Evolutionary conservation across 1,284 basidiomycete genomes (phyloP), one percentile per base, ranked within the genome.

Genomic region (Trichosporon ovoides): DNA sequence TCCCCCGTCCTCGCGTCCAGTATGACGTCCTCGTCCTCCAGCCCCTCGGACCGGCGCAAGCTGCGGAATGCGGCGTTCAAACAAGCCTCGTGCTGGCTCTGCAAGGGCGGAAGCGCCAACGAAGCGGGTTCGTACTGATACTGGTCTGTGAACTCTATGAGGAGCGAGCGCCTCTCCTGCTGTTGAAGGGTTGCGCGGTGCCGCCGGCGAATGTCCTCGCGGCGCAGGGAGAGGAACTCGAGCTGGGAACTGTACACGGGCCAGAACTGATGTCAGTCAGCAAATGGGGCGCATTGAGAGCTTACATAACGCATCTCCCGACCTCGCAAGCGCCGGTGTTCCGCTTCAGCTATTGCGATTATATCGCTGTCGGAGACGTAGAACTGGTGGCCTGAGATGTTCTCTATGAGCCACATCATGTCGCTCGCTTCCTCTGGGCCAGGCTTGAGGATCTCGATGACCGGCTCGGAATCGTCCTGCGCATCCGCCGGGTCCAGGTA

Each of bases 371-470:
- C 43, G 11, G 43, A 7, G 16, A 48, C 43, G 43, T 48, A 48
- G 43, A 48, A 48, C 22, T 48, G 43, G 43, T 48, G 43, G 4
- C 43, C 43, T 2, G 43, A 48, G 13, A 48, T 31, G 43, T 28
- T 48, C 43, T 48, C 43, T 7, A 48, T 16, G 24, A 48, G 43
- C 43, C 43, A 48, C 22, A 48, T 22, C 43, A 48, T 48, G 16
- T 48, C 40, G 22, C 22, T 11, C 24, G 5, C 16, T 3, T 28
- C 13, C 12, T 3, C 1, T 6, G 24, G 43, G 6, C 22, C 2
- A 6, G 43, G 43, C 28, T 48, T 48, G 22, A 48, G 28, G 43
- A 48, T 28, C 43, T 48, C 43, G 14, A 28, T 13, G 14, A 31
- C n/a, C 16, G 43, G 43, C 43, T 48, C 43, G 43, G n/a, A n/a